phyloP scores from a whole-genome alignment of 306 rosid species.

The Cucurbita argyrosperma region DNA sequence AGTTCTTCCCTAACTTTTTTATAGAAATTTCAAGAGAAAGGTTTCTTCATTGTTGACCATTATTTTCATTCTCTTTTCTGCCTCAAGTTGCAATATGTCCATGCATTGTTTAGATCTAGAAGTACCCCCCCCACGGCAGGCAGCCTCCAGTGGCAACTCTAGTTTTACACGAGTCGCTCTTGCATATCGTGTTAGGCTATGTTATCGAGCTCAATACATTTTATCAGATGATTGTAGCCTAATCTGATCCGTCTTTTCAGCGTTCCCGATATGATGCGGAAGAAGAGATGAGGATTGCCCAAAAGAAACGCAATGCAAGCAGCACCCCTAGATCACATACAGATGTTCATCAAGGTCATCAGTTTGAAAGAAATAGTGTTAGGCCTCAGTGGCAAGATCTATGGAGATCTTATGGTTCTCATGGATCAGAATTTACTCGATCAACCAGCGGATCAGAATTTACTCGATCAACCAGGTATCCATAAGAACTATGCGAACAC shows the following conservation, averaged over 20 bases:
- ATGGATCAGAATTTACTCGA: slow-evolving; percentile 43
- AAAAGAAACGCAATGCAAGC: slow-evolving; percentile 52
- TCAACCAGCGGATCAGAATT: slow-evolving; percentile 45
- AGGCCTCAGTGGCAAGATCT: slow-evolving; percentile 64
- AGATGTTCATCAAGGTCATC: slow-evolving; percentile 46
- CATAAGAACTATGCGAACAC: slow-evolving; percentile 13
- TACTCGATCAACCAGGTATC: slow-evolving; percentile 37
- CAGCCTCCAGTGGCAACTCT: background rate
- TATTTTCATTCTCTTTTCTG: background rate
- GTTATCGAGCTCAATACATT: background rate
- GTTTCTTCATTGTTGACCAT: background rate
- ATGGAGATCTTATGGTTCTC: slow-evolving; percentile 44
- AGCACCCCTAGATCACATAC: slow-evolving; percentile 38
- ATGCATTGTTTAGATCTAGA: background rate
- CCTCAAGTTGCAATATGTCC: background rate
- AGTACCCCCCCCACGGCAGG: background rate
- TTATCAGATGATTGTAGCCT: background rate
- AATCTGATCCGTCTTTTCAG: slow-evolving; percentile 21
- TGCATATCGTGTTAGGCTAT: background rate
- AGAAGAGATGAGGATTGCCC: slow-evolving; percentile 74
- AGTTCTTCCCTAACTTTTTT: background rate
- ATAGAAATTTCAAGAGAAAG: background rate
- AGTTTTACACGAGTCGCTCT: background rate
- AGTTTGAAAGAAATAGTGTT: slow-evolving; percentile 44
- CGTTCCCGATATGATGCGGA: slow-evolving; percentile 71